These are phyloP conservation scores for Pyrus betulifolia DNA, from an alignment of 306 rosid species.

Conservation along the genomic window DNA sequence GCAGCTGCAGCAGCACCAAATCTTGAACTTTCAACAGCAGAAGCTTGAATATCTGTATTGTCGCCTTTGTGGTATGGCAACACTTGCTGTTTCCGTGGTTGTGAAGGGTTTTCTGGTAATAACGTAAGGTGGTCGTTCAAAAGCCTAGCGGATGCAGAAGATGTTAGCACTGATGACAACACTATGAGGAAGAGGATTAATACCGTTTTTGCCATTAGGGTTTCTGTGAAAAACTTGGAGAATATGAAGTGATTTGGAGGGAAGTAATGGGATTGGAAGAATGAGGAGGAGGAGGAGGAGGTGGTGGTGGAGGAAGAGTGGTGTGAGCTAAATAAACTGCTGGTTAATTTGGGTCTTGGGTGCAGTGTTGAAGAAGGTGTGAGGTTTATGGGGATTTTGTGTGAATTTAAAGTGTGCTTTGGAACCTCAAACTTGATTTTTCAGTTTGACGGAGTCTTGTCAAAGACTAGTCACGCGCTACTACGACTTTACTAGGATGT, in stretches of 20 bases:
- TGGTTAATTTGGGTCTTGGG: not conserved
- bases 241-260: not conserved
- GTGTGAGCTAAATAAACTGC: not conserved
- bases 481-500: not conserved
- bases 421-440: not conserved
- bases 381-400: not conserved
- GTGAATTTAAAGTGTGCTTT: not conserved
- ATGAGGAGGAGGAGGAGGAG: not conserved
- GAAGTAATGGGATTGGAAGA: not conserved
- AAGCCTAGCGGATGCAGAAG: not conserved
- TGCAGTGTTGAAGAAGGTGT: not conserved
- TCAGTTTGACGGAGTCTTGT: not conserved
- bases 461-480: not conserved
- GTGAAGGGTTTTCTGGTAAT: not conserved
- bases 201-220: not conserved
- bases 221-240: not conserved
- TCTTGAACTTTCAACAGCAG: not conserved
- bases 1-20: not conserved
- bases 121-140: not conserved
- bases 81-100: not conserved
- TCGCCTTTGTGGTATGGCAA: not conserved
- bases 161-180: not conserved
- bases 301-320: not conserved
- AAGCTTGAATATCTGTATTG: not conserved
- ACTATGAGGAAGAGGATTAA: not conserved